phyloP scores from a whole-genome alignment of 2,329 filamentous ascomycete species.

The Pseudovirgaria hyperparasitica region DNA sequence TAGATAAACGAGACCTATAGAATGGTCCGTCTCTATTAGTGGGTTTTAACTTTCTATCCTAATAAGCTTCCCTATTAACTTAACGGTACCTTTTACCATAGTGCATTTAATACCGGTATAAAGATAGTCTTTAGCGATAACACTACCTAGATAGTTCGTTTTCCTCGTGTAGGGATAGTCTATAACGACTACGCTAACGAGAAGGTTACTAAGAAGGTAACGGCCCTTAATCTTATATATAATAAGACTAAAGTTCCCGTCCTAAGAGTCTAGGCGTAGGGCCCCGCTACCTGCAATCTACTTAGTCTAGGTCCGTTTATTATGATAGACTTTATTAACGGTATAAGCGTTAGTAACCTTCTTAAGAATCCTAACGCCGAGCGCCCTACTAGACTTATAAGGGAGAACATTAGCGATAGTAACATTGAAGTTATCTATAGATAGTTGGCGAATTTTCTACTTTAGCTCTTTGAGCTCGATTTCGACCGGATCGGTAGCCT shows the following conservation, averaged over 20 bases:
- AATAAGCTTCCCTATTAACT: too few relatives aligned
- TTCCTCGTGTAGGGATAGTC: conserved; percentile 16
- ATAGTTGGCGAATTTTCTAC: conserved; percentile 5
- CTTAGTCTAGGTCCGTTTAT: conserved; percentile 4
- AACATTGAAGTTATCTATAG: conserved; percentile 3
- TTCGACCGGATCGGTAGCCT: conserved; percentile 13
- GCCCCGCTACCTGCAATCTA: conserved; percentile 1
- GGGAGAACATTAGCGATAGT: conserved; percentile 2
- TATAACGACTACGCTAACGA: conserved; percentile 15
- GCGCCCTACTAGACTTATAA: conserved; percentile 14
- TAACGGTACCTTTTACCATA: too few relatives aligned
- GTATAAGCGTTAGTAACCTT: conserved; percentile 1
- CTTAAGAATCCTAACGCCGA: conserved; percentile 1
- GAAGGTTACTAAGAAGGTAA: conserved; percentile 19
- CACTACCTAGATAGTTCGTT: too few relatives aligned
- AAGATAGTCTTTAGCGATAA: too few relatives aligned
- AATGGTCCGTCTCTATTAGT: too few relatives aligned
- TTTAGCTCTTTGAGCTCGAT: conserved; percentile 7
- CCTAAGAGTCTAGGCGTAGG: conserved; percentile 3
- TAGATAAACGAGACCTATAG: too few relatives aligned
- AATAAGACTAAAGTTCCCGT: conserved; percentile 3
- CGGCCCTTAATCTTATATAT: conserved; percentile 14
- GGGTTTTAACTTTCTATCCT: too few relatives aligned
- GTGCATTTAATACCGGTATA: too few relatives aligned
- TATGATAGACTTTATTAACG: conserved; percentile 3